A percentile compares a stretch with the other conserved stretches of the same genome.
phyloP scores from a whole-genome alignment of 208 protist species.

The Leishmania gerbilli region DNA sequence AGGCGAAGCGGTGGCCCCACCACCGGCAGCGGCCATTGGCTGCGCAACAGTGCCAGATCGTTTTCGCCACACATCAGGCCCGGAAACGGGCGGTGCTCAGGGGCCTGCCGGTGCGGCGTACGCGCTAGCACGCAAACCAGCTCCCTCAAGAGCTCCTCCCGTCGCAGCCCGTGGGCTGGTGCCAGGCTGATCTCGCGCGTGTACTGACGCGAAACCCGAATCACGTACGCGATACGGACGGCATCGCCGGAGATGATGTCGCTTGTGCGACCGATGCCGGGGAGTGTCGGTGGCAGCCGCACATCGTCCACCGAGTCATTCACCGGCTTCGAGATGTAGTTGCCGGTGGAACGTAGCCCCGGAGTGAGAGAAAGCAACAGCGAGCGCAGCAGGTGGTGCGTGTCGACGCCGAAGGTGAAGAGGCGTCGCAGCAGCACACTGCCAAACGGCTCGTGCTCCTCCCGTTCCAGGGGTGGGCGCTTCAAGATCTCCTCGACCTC shows the following conservation, averaged over 20 bases:
- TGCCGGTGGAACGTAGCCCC: constrained; percentile 58
- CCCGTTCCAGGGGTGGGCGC: constrained; percentile 64
- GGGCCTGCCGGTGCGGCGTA: constrained; percentile 52
- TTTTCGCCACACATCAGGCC: constrained; percentile 36
- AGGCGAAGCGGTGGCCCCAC: constrained; percentile 43
- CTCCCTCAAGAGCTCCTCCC: constrained; percentile 30
- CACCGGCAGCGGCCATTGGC: constrained; percentile 32
- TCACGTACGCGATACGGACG: constrained; percentile 51
- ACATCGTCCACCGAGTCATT: constrained; percentile 14
- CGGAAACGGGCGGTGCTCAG: constrained; percentile 57
- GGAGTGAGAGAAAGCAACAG: constrained; percentile 76
- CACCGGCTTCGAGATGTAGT: constrained; percentile 61
- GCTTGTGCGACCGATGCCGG: constrained; percentile 40
- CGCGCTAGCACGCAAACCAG: constrained; percentile 41
- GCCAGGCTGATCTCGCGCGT: constrained; percentile 24
- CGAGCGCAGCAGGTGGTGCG: constrained; percentile 64
- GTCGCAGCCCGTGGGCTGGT: constrained; percentile 1
- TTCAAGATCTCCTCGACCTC: constrained; percentile 45
- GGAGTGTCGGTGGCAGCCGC: constrained; percentile 23
- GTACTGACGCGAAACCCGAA: constrained; percentile 41
- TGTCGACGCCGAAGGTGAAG: constrained; percentile 49
- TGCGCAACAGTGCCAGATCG: constrained; percentile 44
- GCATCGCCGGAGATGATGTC: constrained; percentile 66
- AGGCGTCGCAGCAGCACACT: constrained; percentile 70
- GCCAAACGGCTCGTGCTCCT: constrained; percentile 72